Base-by-base conservation (phyloP, 805 yeast species). In the Peterozyma xylosa region DNA sequence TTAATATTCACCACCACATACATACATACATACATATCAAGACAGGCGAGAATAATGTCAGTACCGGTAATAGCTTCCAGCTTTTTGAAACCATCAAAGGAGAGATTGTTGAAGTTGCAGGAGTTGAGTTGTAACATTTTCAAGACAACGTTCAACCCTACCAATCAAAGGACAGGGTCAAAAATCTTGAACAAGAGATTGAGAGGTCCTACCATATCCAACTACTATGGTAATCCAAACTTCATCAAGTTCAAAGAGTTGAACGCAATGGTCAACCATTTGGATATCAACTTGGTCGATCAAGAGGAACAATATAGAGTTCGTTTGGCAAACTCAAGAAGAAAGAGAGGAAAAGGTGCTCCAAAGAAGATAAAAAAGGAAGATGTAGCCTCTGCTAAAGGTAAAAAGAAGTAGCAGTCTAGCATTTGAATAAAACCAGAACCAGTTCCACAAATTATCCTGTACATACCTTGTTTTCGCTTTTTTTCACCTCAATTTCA, bases 321-420 rank as follows among this genome's bases (percentile, higher is more conserved):
- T 48, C 73, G 68, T 47, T 79, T 79, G 77, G 80, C 78, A 17
- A 78, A 66, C 46, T 69, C 68, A 39, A 73, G 86, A 63, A 85
- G 80, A 71, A 81, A 84, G 74, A 84, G 93, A 77, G 90, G 87
- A 64, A 86, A 86, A 64, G 90, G 91, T 62, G 88, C 93, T 11
- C 95, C 93, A 54, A 77, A 81, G 70, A 86, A 86, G 71, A 33
- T 44, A 35, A 77, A 74, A 66, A 75, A 71, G 54, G 74, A 70
- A 51, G 59, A 55, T 11, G 61, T 62, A 27, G 50, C 56, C 37
- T 68, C 66, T 18, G 64, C 64, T 27, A 56, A 57, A 34, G 65
- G 64, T 45, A 64, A 65, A 56, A 73, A 73, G 66, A 67, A 64
- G 57, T 57, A 61, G 34, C 9, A 9, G 15, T 32, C 9, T 32